Evolutionary conservation across 352 stramenopile species (phyloP), one percentile per base, ranked within the genome.

Genomic region (Pseudoperonospora humuli): DNA sequence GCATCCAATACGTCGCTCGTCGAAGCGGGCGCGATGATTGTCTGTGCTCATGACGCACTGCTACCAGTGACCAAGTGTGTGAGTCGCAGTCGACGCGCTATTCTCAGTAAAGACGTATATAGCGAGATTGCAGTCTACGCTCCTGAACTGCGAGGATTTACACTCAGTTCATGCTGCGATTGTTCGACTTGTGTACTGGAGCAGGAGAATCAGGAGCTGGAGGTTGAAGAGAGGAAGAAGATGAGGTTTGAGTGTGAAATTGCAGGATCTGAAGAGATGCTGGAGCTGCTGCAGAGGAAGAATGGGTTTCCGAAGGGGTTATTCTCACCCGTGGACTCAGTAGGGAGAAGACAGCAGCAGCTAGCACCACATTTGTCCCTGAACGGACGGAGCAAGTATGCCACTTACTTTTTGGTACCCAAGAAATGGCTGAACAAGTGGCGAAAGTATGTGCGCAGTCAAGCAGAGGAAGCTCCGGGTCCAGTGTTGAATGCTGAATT

Each of bases 361-460:
- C 17, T 68, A 27, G 59, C 59, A 2, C 50, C 74, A 32, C 75
- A 84, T 51, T 53, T 88, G 20, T 80, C 75, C 3, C 29, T 87
- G 10, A 66, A 68, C 28, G 54, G 54, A 18, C 46, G 54, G 7
- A 73, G 70, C 43, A 81, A 80, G 27, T 74, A 58, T 34, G 59
- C 59, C 10, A 68, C 70, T 21, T 88, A 83, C 48, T 87, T 86
- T 23, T 49, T 89, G n/a, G 82, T 93, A 29, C 82, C 81, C 1
- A 87, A 86, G 47, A 89, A 87, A 31, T 93, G 82, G 82, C 57
- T 90, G 14, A 75, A 72, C 33, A 75, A 74, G 39, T 93, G 82
- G 82, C 64, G 82, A 21, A 70, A 78, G 43, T 92, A 76, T 33
- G 77, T 84, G 10, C 73, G 75, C 18, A 86, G 71, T 28, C 56